Conservation (phyloP, 2,329 filamentous ascomycete genomes). For the Fusarium sororula region DNA sequence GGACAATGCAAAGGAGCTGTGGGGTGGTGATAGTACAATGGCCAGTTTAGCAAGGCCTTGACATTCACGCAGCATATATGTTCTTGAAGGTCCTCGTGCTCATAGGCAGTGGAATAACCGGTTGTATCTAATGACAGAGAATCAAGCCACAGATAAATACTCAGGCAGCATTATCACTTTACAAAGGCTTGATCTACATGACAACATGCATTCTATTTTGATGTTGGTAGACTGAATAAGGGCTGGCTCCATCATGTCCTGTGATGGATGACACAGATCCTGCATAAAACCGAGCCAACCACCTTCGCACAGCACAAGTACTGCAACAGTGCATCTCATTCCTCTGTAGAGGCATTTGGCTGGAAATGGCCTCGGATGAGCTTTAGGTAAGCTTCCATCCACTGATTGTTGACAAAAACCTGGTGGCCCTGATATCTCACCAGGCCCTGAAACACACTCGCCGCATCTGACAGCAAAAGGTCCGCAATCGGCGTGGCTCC, state of each 20-base stretch:
- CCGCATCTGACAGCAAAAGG: neutral
- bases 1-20: neutral
- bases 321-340: neutral
- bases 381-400: neutral
- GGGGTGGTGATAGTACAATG: neutral
- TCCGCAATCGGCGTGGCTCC: neutral
- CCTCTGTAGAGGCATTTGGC: neutral
- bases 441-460: neutral
- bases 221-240: neutral
- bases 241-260: neutral
- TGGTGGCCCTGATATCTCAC: neutral
- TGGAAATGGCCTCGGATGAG: neutral
- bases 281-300: neutral
- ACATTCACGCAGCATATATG: neutral
- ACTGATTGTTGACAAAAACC: neutral
- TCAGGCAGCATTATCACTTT: rapidly evolving
- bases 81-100: neutral
- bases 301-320: neutral
- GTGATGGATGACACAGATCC: neutral
- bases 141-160: neutral
- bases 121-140: neutral
- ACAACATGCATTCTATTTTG: too few species aligned
- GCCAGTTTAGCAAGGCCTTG: neutral
- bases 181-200: too few species aligned
- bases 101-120: rapidly evolving